Conservation (phyloP, 768 basidiomycete species). For the Rhodotorula toruloides region DNA sequence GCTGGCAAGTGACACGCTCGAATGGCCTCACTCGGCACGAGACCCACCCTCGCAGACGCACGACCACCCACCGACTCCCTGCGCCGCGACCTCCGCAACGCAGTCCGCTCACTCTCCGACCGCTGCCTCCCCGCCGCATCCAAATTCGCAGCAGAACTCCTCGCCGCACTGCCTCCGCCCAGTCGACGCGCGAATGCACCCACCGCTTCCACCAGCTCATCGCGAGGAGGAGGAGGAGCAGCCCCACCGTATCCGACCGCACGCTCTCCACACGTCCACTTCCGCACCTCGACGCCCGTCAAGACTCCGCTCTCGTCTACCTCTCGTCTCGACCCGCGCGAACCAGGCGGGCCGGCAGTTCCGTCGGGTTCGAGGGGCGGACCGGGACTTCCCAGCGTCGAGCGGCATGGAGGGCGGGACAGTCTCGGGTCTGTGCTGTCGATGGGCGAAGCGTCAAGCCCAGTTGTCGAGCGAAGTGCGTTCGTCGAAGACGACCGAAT, state of each 20-base stretch:
- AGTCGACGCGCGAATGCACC: neutral
- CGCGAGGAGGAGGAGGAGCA: neutral
- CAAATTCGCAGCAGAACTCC: neutral
- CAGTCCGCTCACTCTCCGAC: neutral
- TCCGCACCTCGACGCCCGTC: slow-evolving; percentile 7
- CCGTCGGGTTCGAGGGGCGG: too few relatives aligned
- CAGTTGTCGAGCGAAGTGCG: neutral
- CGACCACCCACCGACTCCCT: neutral
- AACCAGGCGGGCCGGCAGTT: neutral
- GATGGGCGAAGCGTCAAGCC: slow-evolving; percentile 19
- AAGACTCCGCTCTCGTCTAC: neutral
- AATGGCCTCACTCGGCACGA: too few relatives aligned
- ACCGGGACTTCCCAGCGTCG: too few relatives aligned
- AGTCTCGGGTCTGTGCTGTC: slow-evolving; percentile 28
- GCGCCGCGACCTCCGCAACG: neutral
- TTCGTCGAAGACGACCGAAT: neutral
- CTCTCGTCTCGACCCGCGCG: neutral
- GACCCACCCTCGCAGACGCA: neutral
- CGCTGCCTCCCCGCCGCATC: neutral
- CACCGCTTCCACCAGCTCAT: neutral
- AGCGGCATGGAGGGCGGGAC: neutral
- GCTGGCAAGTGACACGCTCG: neutral
- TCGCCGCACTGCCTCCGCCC: neutral
- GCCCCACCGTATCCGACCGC: neutral
- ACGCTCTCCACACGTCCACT: slow-evolving; percentile 3